Percentiles rank a stretch among this genome's conserved stretches.
Evolutionary conservation across 257 asterid genomes (phyloP).

Genomic region (Capsicum rhomboideum): DNA sequence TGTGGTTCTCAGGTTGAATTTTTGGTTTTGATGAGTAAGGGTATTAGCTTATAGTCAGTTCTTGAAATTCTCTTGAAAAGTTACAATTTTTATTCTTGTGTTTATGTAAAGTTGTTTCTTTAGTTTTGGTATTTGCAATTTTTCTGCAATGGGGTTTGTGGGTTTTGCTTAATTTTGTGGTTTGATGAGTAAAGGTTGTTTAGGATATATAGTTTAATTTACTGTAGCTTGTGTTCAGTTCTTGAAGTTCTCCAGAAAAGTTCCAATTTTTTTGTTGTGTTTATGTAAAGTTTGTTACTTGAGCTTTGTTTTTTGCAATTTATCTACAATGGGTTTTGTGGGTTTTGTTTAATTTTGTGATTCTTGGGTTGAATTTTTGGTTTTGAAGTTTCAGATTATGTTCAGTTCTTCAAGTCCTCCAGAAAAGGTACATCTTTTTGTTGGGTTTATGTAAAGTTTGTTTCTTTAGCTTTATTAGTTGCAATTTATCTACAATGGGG

Average conservation of each 20-base stretch:
- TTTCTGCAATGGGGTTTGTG: not conserved
- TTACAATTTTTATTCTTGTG: not conserved
- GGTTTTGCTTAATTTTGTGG: not conserved
- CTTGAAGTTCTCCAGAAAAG: too few relatives aligned
- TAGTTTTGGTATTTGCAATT: not conserved
- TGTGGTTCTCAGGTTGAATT: not conserved
- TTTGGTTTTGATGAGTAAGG: not conserved
- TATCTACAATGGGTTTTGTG: not conserved
- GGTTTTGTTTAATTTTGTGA: not conserved
- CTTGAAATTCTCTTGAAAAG: not conserved
- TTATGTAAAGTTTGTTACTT: too few relatives aligned
- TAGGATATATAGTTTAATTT: too few relatives aligned
- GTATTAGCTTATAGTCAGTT: not conserved
- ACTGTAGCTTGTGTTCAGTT: too few relatives aligned
- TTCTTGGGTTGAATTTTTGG: too few relatives aligned
- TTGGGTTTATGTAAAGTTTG: too few relatives aligned
- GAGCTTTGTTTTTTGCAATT: not conserved
- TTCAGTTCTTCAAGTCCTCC: too few relatives aligned
- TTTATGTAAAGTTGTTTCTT: not conserved
- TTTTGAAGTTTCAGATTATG: too few relatives aligned
- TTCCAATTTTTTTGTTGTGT: too few relatives aligned
- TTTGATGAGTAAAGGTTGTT: not conserved
- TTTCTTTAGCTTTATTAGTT: too few relatives aligned
- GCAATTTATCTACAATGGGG: too few relatives aligned
- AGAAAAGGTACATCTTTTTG: too few relatives aligned